These are phyloP conservation scores for Entomortierella parvispora DNA, from an alignment of 192 early-diverging fungal genomes.

Conservation along the genomic window DNA sequence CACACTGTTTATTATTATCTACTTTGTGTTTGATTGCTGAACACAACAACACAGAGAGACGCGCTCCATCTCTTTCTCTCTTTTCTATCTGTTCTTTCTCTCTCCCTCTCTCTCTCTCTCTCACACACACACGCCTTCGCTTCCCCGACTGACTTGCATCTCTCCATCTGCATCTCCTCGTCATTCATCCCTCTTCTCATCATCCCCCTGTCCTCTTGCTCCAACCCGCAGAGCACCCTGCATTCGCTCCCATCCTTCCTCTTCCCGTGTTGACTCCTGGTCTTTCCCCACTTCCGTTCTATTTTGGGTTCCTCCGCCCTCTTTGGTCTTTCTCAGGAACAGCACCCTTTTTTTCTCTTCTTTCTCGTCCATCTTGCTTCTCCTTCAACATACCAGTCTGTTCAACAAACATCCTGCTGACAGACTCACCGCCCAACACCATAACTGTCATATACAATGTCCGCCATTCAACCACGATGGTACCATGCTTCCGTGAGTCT, in stretches of 20 bases:
- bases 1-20: too few species aligned
- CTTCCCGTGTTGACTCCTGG: background rate
- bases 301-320: background rate
- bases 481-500: background rate
- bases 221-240: too few species aligned
- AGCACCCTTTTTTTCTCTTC: background rate
- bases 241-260: background rate
- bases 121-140: too few species aligned
- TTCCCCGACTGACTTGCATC: too few species aligned
- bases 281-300: background rate
- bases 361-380: background rate
- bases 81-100: background rate
- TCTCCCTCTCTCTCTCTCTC: background rate
- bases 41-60: too few species aligned
- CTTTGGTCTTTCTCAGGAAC: background rate
- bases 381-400: too few species aligned
- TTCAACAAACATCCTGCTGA: too few species aligned
- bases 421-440: too few species aligned
- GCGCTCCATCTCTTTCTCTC: conserved; percentile 1
- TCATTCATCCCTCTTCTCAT: background rate
- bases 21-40: too few species aligned
- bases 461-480: background rate
- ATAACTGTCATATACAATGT: background rate
- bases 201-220: background rate
- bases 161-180: background rate